These are phyloP conservation scores for Pichia sp. DNA, from an alignment of 1,139 yeast genomes.

Conservation along the genomic window DNA sequence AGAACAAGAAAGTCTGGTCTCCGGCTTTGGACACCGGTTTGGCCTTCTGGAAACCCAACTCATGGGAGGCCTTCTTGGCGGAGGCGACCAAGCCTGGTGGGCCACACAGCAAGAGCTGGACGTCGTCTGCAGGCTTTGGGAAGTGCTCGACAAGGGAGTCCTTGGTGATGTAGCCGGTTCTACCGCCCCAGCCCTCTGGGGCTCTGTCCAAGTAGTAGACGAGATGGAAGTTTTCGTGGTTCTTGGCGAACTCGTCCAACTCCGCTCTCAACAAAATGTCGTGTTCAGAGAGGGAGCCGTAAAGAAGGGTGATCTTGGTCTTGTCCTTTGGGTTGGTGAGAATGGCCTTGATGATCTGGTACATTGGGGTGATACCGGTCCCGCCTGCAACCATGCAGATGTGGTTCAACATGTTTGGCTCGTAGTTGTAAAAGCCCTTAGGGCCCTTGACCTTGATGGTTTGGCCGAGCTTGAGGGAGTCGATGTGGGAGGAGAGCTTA, in stretches of 20 bases:
- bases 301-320: constrained; percentile 74
- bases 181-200: constrained; percentile 73
- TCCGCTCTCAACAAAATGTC: constrained; percentile 79
- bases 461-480: constrained; percentile 65
- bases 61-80: constrained; percentile 74
- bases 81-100: constrained; percentile 88
- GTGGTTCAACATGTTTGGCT: constrained; percentile 70
- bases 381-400: constrained; percentile 95
- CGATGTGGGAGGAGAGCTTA: constrained; percentile 75
- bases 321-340: constrained; percentile 74
- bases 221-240: constrained; percentile 63
- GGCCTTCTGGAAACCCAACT: constrained; percentile 80
- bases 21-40: constrained; percentile 88
- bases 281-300: constrained; percentile 70
- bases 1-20: constrained; percentile 89
- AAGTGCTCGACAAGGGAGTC: constrained; percentile 65
- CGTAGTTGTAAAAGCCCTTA: constrained; percentile 84
- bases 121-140: constrained; percentile 60
- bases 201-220: constrained; percentile 77
- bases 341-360: constrained; percentile 72
- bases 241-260: constrained; percentile 62
- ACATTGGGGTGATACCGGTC: constrained; percentile 94
- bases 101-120: constrained; percentile 84
- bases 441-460: constrained; percentile 82
- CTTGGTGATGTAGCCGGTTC: constrained; percentile 75